Evolutionary conservation across 179 eudicot species (phyloP).

Genomic region (Silene noctiflora): DNA sequence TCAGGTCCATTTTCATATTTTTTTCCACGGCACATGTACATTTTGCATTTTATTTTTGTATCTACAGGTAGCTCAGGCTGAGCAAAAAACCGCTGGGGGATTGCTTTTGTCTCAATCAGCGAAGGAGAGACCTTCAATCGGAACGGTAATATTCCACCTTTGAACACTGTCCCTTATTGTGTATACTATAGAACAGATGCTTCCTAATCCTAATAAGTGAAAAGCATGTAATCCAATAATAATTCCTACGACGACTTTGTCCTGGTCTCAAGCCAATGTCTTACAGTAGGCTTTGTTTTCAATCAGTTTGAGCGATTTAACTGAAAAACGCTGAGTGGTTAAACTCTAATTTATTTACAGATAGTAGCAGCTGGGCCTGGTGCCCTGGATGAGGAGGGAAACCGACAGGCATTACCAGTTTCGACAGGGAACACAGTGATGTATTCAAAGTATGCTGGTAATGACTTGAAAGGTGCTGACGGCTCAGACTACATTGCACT

Average conservation of each 20-base stretch:
- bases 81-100: constrained; percentile 80
- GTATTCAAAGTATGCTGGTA: constrained; percentile 86
- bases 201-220: not conserved
- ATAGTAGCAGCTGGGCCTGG: constrained; percentile 85
- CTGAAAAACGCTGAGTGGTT: not conserved
- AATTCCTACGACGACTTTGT: not conserved
- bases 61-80: constrained; percentile 74
- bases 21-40: not conserved
- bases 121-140: constrained; percentile 89
- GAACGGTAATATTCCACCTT: constrained; percentile 53
- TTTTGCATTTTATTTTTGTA: not conserved
- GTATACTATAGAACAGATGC: not conserved
- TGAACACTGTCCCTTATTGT: not conserved
- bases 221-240: too few species aligned
- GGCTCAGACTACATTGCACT: constrained; percentile 73
- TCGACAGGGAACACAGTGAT: constrained; percentile 66
- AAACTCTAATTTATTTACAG: constrained; percentile 32
- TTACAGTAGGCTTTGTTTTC: not conserved
- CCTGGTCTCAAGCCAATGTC: not conserved
- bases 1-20: too few species aligned
- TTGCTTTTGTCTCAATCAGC: constrained; percentile 62
- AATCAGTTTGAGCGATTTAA: not conserved
- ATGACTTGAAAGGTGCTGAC: constrained; percentile 74
- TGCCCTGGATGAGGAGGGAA: constrained; percentile 63
- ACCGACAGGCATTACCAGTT: constrained; percentile 58